Conservation (phyloP, 1,284 basidiomycete genomes). For the Cryptococcus depauperatus region DNA sequence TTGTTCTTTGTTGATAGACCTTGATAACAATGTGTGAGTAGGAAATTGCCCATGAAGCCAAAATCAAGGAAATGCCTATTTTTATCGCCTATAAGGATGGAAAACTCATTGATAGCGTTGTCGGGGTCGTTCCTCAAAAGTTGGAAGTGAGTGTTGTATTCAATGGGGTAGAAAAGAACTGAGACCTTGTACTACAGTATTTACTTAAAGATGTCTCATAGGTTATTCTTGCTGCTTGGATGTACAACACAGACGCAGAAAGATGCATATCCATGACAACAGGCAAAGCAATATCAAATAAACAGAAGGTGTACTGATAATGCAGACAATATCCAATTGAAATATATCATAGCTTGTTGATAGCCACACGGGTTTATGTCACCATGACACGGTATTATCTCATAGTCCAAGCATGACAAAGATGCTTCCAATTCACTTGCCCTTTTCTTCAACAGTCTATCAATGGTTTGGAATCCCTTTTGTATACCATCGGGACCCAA, state of each 20-base stretch:
- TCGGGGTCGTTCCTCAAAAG: slow-evolving; percentile 56
- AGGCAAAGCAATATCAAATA: too few species aligned
- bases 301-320: too few species aligned
- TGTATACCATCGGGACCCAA: neutral
- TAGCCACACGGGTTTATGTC: too few species aligned
- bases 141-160: slow-evolving; percentile 49
- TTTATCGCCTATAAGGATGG: slow-evolving; percentile 67
- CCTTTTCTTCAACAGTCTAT: neutral
- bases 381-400: too few species aligned
- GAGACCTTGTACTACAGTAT: slow-evolving; percentile 9
- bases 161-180: too few species aligned
- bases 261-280: too few species aligned
- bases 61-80: slow-evolving; percentile 72
- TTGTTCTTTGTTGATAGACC: neutral
- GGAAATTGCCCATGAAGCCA: slow-evolving; percentile 56
- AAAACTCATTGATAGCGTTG: slow-evolving; percentile 54
- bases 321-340: too few species aligned
- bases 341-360: too few species aligned
- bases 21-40: slow-evolving; percentile 8
- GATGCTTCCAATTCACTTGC: neutral
- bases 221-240: neutral
- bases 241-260: neutral
- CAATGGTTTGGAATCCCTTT: slow-evolving; percentile 1
- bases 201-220: slow-evolving; percentile 23
- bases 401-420: too few species aligned